Evolutionary conservation across 805 yeast genomes (phyloP), one percentile per base, ranked within the genome.

Genomic region (Starmerella potacharoeniae): DNA sequence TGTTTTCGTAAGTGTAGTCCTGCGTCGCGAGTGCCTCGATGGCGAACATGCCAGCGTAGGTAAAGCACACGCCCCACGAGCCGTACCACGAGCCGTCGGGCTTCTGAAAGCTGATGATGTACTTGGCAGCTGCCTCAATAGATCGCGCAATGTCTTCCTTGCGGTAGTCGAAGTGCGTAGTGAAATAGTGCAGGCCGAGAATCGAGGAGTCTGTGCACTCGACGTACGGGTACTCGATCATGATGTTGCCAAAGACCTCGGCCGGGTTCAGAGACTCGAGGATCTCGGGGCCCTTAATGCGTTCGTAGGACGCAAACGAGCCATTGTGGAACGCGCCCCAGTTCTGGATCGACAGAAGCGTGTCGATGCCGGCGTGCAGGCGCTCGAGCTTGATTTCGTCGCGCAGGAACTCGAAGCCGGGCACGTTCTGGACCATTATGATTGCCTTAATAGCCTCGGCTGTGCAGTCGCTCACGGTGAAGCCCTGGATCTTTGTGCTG

Each of bases 1-100:
- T 79, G 63, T 83, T 87, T 1, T 64, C 65, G 66, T 89, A 91
- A 2, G 65, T 71, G 55, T 77, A 76, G 1, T 82, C 86, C 31
- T 84, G 83, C 4, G 91, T 79, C 31, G 80, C 73, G 49, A 93
- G 74, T 0, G 97, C 97, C 63, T 93, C 99, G 33, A 93, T 69
- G 0, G 99, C 99, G 77, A 93, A 93, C 98, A 93, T 93, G 1
- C 89, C 86, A 0, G 97, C 97, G 69, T 93, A 93, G 0, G 96
- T 86, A 66, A 77, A 89, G 67, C 99, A 93, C 5, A 93, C 83
- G 39, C 98, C 99, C 99, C 99, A 93, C 42, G 88, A 82, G 0
- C 99, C 99, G 68, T 90, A 95, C 97, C 97, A 93, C 13, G 95
- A 82, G 0, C 99, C 99, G 68, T 93, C 96, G 0, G 65, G 64